These are phyloP conservation scores for Aspergillus ibericus DNA, from an alignment of 2,329 filamentous ascomycete genomes.

Conservation along the genomic window DNA sequence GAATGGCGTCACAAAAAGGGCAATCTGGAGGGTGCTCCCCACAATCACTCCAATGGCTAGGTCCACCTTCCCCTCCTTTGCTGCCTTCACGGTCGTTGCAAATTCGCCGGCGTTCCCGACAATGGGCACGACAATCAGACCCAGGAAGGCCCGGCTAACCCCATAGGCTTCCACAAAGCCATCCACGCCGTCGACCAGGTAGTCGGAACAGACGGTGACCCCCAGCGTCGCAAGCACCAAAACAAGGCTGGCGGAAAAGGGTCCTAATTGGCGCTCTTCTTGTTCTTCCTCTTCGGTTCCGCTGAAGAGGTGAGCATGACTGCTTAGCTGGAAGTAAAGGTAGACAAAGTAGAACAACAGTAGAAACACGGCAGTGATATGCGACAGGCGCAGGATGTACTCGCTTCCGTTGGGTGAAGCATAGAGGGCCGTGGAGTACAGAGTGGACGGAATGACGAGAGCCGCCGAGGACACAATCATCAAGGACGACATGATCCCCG, in stretches of 20 bases:
- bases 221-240: conserved; percentile 21
- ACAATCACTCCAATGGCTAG: conserved; percentile 57
- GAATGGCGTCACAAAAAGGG: conserved; percentile 58
- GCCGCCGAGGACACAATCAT: conserved; percentile 72
- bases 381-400: conserved; percentile 41
- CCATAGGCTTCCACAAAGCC: conserved; percentile 52
- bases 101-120: conserved; percentile 60
- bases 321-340: conserved; percentile 55
- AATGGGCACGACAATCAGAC: conserved; percentile 57
- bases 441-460: conserved; percentile 67
- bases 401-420: conserved; percentile 8
- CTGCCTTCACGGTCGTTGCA: conserved; percentile 56
- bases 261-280: conserved; percentile 13
- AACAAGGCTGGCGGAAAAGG: conserved; percentile 16
- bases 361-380: conserved; percentile 55
- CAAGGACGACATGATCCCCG: conserved; percentile 75
- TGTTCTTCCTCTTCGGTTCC: conserved; percentile 14
- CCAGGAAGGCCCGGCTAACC: conserved; percentile 59
- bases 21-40: conserved; percentile 57
- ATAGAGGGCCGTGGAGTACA: conserved; percentile 17
- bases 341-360: conserved; percentile 56
- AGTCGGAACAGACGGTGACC: conserved; percentile 21
- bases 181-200: conserved; percentile 57
- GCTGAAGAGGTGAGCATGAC: conserved; percentile 19
- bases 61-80: conserved; percentile 60